Conservation (phyloP, 2,329 filamentous ascomycete species). For the Penicillium glabrum region DNA sequence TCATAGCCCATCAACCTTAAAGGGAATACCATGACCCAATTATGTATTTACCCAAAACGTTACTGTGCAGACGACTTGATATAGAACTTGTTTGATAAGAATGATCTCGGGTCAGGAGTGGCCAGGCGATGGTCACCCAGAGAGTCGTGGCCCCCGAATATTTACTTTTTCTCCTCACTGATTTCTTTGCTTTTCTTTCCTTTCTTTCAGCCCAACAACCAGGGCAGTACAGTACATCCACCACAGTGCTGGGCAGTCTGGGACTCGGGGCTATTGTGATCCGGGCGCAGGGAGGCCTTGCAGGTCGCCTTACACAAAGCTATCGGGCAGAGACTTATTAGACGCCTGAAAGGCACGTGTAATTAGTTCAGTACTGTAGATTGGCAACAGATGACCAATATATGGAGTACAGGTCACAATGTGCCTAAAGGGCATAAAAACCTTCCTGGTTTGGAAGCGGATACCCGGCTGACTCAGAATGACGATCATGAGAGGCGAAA, state of each 20-base stretch:
- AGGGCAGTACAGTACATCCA: background rate
- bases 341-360: background rate
- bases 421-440: background rate
- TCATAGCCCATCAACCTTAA: background rate
- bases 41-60: background rate
- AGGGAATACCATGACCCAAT: background rate
- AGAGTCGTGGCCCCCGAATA: background rate
- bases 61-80: background rate
- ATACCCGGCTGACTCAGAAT: constrained; percentile 19
- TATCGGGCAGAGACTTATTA: background rate
- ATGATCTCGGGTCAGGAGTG: background rate
- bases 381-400: background rate
- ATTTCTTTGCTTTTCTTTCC: background rate
- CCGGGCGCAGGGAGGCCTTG: background rate
- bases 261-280: background rate
- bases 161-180: background rate
- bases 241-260: background rate
- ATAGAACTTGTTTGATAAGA: too few species aligned
- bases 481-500: constrained; percentile 14
- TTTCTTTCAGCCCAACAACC: background rate
- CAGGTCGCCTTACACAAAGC: background rate
- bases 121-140: background rate
- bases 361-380: background rate
- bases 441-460: background rate
- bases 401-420: background rate